Evolutionary conservation across 371 early-diverging fungal species (phyloP).

Genomic region (Cokeromyces recurvatus): DNA sequence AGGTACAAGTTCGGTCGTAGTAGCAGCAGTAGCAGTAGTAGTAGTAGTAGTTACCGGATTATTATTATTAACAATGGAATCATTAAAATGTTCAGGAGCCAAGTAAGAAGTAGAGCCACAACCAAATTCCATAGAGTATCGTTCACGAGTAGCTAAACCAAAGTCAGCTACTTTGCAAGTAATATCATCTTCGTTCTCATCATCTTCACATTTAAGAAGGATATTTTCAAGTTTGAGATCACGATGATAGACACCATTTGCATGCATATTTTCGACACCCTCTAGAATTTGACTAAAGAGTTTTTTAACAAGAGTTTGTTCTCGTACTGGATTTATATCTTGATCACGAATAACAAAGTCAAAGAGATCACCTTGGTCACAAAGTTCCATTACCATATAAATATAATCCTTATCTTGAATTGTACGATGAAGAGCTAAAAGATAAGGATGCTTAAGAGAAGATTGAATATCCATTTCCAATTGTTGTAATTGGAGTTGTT

Average conservation of each 20-base stretch:
- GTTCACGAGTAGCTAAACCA: conserved; percentile 75
- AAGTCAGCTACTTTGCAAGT: conserved; percentile 80
- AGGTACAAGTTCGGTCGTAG: conserved; percentile 16
- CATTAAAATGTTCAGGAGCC: conserved; percentile 63
- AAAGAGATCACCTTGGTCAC: conserved; percentile 62
- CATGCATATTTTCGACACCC: conserved; percentile 54
- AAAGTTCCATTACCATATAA: conserved; percentile 62
- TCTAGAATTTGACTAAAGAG: conserved; percentile 52
- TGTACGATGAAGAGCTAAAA: conserved; percentile 56
- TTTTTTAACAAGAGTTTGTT: conserved; percentile 34
- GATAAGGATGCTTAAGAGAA: conserved; percentile 58
- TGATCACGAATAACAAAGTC: conserved; percentile 50
- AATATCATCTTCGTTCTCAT: conserved; percentile 33
- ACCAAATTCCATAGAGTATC: conserved; percentile 68
- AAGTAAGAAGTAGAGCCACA: conserved; percentile 73
- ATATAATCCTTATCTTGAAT: conserved; percentile 47
- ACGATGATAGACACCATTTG: conserved; percentile 61
- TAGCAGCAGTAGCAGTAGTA: conserved; percentile 12
- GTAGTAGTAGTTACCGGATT: background rate
- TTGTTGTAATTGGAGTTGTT: conserved; percentile 62
- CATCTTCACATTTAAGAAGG: conserved; percentile 39
- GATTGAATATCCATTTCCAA: conserved; percentile 74
- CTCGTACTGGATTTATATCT: conserved; percentile 26
- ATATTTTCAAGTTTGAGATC: conserved; percentile 83
- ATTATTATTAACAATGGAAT: conserved; percentile 1